Conservation (phyloP, 768 basidiomycete species). For the Auricularia heimuer region DNA sequence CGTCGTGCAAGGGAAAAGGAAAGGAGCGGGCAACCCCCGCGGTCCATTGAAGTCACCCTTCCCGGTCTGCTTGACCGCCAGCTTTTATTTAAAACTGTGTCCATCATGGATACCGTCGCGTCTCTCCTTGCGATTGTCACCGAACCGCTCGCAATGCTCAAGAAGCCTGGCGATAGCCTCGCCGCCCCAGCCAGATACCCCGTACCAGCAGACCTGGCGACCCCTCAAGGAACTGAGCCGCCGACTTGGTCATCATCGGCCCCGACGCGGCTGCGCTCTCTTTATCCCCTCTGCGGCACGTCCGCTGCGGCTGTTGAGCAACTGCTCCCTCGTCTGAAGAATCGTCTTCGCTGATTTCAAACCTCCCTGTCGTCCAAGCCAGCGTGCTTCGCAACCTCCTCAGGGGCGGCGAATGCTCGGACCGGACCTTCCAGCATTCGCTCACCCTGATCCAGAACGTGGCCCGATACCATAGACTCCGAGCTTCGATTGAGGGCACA, state of each 20-base stretch:
- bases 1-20: conserved; percentile 85
- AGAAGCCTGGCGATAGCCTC: conserved; percentile 19
- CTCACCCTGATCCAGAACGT: conserved; percentile 87
- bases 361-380: conserved; percentile 78
- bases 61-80: conserved; percentile 82
- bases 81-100: conserved; percentile 73
- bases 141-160: conserved; percentile 62
- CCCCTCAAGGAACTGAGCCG: conserved; percentile 10
- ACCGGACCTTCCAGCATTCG: conserved; percentile 91
- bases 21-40: conserved; percentile 80
- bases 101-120: conserved; percentile 90
- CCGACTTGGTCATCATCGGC: not conserved
- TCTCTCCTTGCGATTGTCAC: conserved; percentile 82
- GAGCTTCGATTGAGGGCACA: conserved; percentile 83
- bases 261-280: not conserved
- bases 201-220: conserved; percentile 13
- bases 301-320: not conserved
- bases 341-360: conserved; percentile 35
- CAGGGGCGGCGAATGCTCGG: conserved; percentile 94
- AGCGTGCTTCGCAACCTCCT: conserved; percentile 86
- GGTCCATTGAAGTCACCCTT: conserved; percentile 81
- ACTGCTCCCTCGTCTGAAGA: conserved; percentile 8
- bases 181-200: not conserved
- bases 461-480: too few species aligned
- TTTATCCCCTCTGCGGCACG: conserved; percentile 6